Conservation (phyloP, 805 yeast species). For the Teunomyces pallodes region DNA sequence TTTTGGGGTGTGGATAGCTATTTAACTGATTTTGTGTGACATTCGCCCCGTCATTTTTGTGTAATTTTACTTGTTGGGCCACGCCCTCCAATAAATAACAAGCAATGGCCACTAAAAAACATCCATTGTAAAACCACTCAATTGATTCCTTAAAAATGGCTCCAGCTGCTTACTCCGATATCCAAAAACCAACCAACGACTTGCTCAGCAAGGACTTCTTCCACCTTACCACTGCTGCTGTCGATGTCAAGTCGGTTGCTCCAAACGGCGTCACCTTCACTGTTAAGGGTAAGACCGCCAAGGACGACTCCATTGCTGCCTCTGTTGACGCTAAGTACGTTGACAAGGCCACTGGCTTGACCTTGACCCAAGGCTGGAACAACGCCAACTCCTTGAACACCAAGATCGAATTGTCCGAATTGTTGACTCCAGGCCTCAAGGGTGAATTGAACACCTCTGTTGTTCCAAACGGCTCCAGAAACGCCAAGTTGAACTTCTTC, state of each 20-base stretch:
- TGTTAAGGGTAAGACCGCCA: constrained; percentile 84
- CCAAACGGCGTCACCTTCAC: constrained; percentile 96
- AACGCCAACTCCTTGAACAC: constrained; percentile 89
- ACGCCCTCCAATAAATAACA: constrained; percentile 4
- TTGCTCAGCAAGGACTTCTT: constrained; percentile 88
- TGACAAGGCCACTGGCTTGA: constrained; percentile 89
- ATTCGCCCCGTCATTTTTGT: neutral
- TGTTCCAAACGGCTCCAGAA: constrained; percentile 80
- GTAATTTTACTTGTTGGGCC: constrained; percentile 4
- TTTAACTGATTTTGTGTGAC: neutral
- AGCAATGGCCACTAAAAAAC: constrained; percentile 1
- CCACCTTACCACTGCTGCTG: constrained; percentile 83
- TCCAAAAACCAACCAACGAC: constrained; percentile 89
- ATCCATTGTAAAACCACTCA: constrained; percentile 3
- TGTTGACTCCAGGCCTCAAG: constrained; percentile 92
- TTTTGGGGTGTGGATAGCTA: neutral
- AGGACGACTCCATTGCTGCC: constrained; percentile 81
- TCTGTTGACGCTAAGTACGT: constrained; percentile 87
- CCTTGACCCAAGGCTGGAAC: constrained; percentile 97
- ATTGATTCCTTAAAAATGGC: constrained; percentile 23
- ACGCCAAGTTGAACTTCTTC: constrained; percentile 85
- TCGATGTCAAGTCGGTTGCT: constrained; percentile 88
- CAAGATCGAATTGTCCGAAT: constrained; percentile 88
- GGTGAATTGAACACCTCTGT: constrained; percentile 86
- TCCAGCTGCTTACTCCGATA: constrained; percentile 90